phyloP scores from a whole-genome alignment of 2,329 filamentous ascomycete species.

The Fusarium acutatum region DNA sequence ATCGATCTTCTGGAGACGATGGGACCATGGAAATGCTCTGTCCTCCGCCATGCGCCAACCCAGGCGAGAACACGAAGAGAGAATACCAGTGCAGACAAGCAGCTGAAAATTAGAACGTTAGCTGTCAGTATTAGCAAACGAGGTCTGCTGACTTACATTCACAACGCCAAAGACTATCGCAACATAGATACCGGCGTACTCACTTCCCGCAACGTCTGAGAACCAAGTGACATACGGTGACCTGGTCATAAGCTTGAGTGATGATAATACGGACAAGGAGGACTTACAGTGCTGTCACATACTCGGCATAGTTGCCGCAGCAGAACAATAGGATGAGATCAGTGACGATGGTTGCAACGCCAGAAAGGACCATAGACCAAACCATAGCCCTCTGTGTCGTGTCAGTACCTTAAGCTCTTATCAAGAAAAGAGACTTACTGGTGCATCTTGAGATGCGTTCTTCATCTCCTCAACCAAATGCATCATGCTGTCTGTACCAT shows the following conservation, averaged over 20 bases:
- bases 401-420: fast-evolving
- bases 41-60: conserved; percentile 21
- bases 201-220: neutral
- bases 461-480: conserved; percentile 26
- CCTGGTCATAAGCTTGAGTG: neutral
- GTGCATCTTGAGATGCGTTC: conserved; percentile 4
- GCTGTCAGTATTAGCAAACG: neutral
- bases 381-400: conserved; percentile 1
- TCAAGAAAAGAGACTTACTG: neutral
- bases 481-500: conserved; percentile 17
- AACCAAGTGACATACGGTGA: conserved; percentile 16
- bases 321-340: conserved; percentile 4
- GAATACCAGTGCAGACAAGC: neutral
- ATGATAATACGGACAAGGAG: fast-evolving
- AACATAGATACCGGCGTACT: conserved; percentile 1
- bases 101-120: neutral
- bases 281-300: neutral
- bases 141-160: neutral
- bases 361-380: conserved; percentile 17
- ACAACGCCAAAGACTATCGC: conserved; percentile 1
- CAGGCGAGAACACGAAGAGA: conserved; percentile 9
- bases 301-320: conserved; percentile 3
- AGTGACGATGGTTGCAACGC: conserved; percentile 1
- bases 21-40: conserved; percentile 11
- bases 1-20: neutral